Percentiles rank a stretch among this genome's conserved stretches.
Evolutionary conservation across 768 basidiomycete species (phyloP).

Genomic region (Auriculariales sp.): DNA sequence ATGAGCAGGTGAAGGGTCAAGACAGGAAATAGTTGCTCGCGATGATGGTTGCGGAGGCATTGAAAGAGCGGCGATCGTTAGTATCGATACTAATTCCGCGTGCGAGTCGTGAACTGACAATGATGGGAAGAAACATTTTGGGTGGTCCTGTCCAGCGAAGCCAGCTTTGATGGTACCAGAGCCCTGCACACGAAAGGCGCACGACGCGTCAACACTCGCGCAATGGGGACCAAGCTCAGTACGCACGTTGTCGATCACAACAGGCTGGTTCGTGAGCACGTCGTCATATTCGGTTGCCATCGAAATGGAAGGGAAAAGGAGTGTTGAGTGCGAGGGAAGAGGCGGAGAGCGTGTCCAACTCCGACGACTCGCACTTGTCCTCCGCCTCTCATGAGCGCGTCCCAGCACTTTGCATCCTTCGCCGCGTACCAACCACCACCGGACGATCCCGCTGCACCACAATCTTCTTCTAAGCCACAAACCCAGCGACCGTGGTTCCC

Average conservation of each 20-base stretch:
- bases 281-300: constrained; percentile 88
- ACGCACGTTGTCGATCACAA: constrained; percentile 95
- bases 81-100: constrained; percentile 19
- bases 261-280: constrained; percentile 94
- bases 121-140: constrained; percentile 98
- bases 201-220: constrained; percentile 14
- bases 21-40: constrained; percentile 11
- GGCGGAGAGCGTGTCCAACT: too few species aligned
- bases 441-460: constrained; percentile 28
- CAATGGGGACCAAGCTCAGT: constrained; percentile 2
- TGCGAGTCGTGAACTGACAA: constrained; percentile 50
- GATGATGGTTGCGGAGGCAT: constrained; percentile 8
- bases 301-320: neutral
- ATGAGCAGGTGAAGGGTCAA: too few species aligned
- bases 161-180: constrained; percentile 98
- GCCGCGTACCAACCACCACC: constrained; percentile 30
- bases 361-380: too few species aligned
- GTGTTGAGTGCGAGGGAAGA: neutral
- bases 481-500: constrained; percentile 47
- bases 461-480: constrained; percentile 27
- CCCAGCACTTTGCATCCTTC: constrained; percentile 1
- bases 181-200: constrained; percentile 45
- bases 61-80: constrained; percentile 5
- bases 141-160: constrained; percentile 97
- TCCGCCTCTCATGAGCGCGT: too few species aligned